phyloP scores from a whole-genome alignment of 192 early-diverging fungal species.

The Funneliformis geosporum region DNA sequence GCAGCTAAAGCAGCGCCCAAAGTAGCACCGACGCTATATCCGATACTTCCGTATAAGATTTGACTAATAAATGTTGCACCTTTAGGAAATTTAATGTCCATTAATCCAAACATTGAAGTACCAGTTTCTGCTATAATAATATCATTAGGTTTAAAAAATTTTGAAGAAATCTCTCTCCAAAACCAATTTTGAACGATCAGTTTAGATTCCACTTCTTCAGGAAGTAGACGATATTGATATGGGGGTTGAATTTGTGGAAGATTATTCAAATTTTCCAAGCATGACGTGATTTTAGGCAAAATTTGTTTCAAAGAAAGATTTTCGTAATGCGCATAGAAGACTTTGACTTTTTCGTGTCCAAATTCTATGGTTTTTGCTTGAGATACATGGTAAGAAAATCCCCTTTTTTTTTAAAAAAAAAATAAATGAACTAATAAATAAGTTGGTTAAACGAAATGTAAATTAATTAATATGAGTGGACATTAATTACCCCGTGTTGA shows the following conservation, averaged over 20 bases:
- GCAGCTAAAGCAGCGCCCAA: conserved; percentile 50
- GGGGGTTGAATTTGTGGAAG: background rate
- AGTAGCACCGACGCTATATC: conserved; percentile 45
- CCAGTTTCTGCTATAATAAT: conserved; percentile 52
- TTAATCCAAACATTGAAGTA: conserved; percentile 45
- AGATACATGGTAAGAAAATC: background rate
- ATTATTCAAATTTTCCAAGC: background rate
- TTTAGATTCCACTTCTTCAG: background rate
- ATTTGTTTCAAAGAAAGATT: background rate
- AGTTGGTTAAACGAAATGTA: background rate
- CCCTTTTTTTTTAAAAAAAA: background rate
- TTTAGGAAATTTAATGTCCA: conserved; percentile 40
- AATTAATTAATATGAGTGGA: background rate
- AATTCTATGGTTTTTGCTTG: background rate
- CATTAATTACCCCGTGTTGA: conserved; percentile 44
- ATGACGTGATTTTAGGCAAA: background rate
- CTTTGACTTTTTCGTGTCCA: background rate
- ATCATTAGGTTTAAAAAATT: conserved; percentile 35
- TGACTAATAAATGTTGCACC: conserved; percentile 45
- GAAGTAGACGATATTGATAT: background rate
- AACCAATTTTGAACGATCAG: conserved; percentile 47
- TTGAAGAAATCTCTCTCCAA: conserved; percentile 42
- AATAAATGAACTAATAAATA: background rate
- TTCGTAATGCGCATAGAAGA: background rate
- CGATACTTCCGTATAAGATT: conserved; percentile 43